Base-by-base conservation (phyloP, 2,329 filamentous ascomycete genomes). In the Cercospora sp. region DNA sequence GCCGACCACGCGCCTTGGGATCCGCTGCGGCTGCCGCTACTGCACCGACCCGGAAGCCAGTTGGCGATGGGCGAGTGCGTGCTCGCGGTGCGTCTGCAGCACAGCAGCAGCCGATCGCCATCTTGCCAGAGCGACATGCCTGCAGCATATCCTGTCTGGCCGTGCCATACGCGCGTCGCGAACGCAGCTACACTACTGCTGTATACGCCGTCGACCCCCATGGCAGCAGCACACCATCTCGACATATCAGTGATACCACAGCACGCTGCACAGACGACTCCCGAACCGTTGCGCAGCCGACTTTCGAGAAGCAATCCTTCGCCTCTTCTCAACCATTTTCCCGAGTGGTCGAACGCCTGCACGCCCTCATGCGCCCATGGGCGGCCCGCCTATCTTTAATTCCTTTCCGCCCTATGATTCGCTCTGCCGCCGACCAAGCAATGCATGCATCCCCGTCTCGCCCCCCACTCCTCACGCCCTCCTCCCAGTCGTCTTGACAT, bases 241-340 rank as follows among this genome's bases (percentile, higher is more conserved):
- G 37, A 43, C 37, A 30, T 26, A 26, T 16, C 40, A 18, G 3
- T 26, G 49, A 30, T 26, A 26, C 24, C 40, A 18, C 8, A 53
- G 49, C 18, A 13, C 10, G 26, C 26, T 53, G 49, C 49, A 53
- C 21, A 12, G 26, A 53, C 49, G 18, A 16, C 21, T 12, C 49
- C 49, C 49, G 49, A 53, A 53, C 21, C 49, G 49, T 21, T 21
- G 49, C 49, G 53, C 13, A 28, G 24, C 24, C 59, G 34, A 45
- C 12, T 18, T 51, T 63, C 60, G 24, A 40, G 45, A 63, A 63
- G 24, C 61, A 63, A 53, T 55, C 61, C 61, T 63, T 32, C 60
- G 40, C 43, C 45, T 34, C 40, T 53, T n/a, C 24, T 30, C 37
- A 43, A 51, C 40, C 61, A 43, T n/a, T 26, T 8, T 34, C n/a